Evolutionary conservation across 495 filamentous ascomycete species (phyloP).

Genomic region (Elasticomyces elasticus): DNA sequence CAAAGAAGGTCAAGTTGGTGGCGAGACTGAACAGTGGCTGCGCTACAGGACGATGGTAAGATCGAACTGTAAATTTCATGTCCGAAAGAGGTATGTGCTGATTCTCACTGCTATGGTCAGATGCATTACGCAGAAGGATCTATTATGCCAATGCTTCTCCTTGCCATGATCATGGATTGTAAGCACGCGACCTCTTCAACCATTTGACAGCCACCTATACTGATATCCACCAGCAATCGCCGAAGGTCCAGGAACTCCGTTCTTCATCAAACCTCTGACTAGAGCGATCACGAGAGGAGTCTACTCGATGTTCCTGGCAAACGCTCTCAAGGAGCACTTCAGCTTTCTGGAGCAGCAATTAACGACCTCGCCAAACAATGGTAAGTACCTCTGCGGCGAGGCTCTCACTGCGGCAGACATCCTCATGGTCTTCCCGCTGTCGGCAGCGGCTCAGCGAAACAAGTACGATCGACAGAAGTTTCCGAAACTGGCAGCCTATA

Average conservation of each 20-base stretch:
- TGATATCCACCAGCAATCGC: conserved; percentile 43
- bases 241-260: conserved; percentile 53
- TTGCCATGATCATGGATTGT: conserved; percentile 49
- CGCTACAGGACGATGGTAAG: conserved; percentile 64
- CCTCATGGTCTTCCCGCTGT: conserved; percentile 63
- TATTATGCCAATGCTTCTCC: conserved; percentile 60
- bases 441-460: conserved; percentile 38
- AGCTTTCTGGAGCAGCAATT: conserved; percentile 65
- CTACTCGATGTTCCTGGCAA: conserved; percentile 47
- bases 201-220: background rate
- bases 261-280: conserved; percentile 77
- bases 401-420: conserved; percentile 73
- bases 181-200: conserved; percentile 27
- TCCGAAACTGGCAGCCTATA: conserved; percentile 54
- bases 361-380: conserved; percentile 49
- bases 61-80: too few species aligned
- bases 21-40: conserved; percentile 66
- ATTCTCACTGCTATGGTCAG: background rate
- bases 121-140: conserved; percentile 78
- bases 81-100: background rate
- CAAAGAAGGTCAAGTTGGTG: conserved; percentile 47
- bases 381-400: conserved; percentile 60
- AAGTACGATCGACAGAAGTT: conserved; percentile 30
- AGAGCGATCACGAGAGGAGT: conserved; percentile 52
- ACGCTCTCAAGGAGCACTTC: conserved; percentile 55